Evolutionary conservation across 139 green algal genomes (phyloP).

Genomic region (Nannochloris sp.): DNA sequence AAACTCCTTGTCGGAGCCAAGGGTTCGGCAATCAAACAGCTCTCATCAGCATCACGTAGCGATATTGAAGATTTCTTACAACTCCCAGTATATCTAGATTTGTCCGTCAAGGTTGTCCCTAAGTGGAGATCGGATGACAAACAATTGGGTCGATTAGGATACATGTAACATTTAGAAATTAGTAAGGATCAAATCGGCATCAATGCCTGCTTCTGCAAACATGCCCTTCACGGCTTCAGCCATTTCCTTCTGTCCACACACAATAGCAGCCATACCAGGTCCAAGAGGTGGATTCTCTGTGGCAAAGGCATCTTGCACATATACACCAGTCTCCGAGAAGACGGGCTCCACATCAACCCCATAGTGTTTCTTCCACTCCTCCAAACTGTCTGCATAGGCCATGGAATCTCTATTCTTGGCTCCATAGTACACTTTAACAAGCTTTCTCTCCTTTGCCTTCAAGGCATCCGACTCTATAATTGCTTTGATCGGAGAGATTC

Average conservation of each 20-base stretch:
- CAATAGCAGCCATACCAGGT: conserved; percentile 37
- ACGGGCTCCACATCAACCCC: conserved; percentile 61
- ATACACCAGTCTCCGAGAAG: conserved; percentile 39
- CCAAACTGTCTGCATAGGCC: conserved; percentile 37
- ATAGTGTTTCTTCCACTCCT: conserved; percentile 42
- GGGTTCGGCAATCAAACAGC: conserved; percentile 50
- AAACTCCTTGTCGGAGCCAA: conserved; percentile 72
- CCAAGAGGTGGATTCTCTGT: conserved; percentile 10
- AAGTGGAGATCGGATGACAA: conserved; percentile 38
- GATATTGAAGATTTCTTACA: conserved; percentile 80
- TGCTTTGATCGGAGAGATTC: conserved; percentile 67
- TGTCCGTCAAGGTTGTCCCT: conserved; percentile 60
- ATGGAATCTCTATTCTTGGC: conserved; percentile 28
- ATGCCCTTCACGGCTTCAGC: conserved; percentile 50
- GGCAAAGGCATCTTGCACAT: conserved; percentile 70
- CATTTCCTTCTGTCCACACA: conserved; percentile 89
- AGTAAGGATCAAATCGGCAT: conserved; percentile 42
- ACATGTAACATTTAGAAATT: conserved; percentile 57
- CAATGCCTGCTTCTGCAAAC: conserved; percentile 46
- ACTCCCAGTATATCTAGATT: conserved; percentile 61
- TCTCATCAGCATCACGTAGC: conserved; percentile 44
- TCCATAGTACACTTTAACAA: conserved; percentile 72
- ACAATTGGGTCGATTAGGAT: conserved; percentile 9
- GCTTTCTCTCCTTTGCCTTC: conserved; percentile 28
- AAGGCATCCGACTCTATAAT: conserved; percentile 63